A percentile compares a stretch with the other conserved stretches of the same genome.
Conservation (phyloP, 768 basidiomycete genomes). For the Collybia sordida region DNA sequence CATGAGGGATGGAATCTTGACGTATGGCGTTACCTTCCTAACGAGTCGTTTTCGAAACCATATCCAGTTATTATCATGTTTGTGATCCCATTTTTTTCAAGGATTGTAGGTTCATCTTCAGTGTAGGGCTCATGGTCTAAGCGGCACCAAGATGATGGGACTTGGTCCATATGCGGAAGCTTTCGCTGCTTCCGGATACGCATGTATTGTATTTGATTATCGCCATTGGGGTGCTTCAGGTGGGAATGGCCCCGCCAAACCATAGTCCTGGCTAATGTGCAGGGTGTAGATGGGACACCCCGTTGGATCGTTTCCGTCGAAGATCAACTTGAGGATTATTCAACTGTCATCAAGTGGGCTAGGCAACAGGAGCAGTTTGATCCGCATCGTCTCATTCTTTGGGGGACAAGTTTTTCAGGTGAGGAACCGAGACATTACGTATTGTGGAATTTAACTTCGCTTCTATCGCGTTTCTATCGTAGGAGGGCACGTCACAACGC, state of each 20-base stretch:
- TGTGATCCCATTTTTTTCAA: background rate
- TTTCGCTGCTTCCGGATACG: conserved; percentile 29
- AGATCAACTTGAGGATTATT: conserved; percentile 37
- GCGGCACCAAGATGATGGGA: conserved; percentile 29
- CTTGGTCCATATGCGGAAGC: conserved; percentile 27
- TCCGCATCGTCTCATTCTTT: conserved; percentile 26
- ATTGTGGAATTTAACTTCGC: too few relatives aligned
- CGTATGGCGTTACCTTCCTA: conserved; percentile 32
- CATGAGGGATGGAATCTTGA: conserved; percentile 31
- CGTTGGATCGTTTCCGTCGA: conserved; percentile 23
- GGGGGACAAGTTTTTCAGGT: conserved; percentile 35
- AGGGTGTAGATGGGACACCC: conserved; percentile 28
- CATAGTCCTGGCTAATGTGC: background rate
- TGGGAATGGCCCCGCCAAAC: conserved; percentile 1
- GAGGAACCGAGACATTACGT: background rate
- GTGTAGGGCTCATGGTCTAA: conserved; percentile 33
- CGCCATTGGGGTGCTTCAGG: conserved; percentile 36
- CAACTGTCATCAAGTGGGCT: conserved; percentile 31
- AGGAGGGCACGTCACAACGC: conserved; percentile 30
- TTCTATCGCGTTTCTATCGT: background rate
- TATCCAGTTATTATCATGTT: background rate
- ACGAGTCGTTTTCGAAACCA: too few relatives aligned
- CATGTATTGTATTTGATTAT: conserved; percentile 35
- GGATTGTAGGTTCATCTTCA: background rate
- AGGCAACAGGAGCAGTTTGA: conserved; percentile 28